Conservation (phyloP, 768 basidiomycete genomes). For the Lentinula sp. region DNA sequence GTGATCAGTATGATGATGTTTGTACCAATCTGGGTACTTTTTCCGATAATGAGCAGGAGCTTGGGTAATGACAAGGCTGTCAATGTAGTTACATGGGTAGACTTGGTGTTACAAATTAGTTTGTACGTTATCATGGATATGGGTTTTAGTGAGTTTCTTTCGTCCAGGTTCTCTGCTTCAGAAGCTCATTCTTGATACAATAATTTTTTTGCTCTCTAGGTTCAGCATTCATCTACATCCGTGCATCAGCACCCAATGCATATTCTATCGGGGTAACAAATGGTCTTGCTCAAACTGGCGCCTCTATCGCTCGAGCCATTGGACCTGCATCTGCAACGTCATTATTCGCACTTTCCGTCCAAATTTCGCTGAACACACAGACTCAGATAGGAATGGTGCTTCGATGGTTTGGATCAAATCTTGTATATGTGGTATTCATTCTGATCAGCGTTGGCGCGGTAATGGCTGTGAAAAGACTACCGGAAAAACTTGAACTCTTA, state of each 20-base stretch:
- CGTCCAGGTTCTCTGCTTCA: neutral
- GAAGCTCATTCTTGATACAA: neutral
- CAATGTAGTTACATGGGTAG: conserved; percentile 19
- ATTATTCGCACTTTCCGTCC: conserved; percentile 42
- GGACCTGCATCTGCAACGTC: conserved; percentile 42
- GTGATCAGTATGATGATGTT: conserved; percentile 32
- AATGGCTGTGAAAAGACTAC: neutral
- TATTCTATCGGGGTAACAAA: conserved; percentile 53
- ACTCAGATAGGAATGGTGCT: neutral
- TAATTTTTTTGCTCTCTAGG: conserved; percentile 4
- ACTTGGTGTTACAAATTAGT: conserved; percentile 21
- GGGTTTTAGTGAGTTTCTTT: conserved; percentile 22
- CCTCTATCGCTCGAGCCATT: conserved; percentile 35
- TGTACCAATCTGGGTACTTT: conserved; percentile 38
- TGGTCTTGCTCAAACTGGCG: conserved; percentile 32
- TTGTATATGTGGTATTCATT: conserved; percentile 25
- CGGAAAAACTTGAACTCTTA: neutral
- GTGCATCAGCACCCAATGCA: conserved; percentile 46
- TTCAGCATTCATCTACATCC: conserved; percentile 37
- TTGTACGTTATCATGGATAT: conserved; percentile 24
- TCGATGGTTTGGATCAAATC: conserved; percentile 28
- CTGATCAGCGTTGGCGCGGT: neutral
- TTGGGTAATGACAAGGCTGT: conserved; percentile 22
- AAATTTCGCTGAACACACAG: conserved; percentile 7
- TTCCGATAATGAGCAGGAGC: conserved; percentile 44